Percentiles rank a stretch among this genome's conserved stretches.
These are phyloP conservation scores for Solanum bulbocastanum DNA, from an alignment of 257 asterid genomes.

Conservation along the genomic window DNA sequence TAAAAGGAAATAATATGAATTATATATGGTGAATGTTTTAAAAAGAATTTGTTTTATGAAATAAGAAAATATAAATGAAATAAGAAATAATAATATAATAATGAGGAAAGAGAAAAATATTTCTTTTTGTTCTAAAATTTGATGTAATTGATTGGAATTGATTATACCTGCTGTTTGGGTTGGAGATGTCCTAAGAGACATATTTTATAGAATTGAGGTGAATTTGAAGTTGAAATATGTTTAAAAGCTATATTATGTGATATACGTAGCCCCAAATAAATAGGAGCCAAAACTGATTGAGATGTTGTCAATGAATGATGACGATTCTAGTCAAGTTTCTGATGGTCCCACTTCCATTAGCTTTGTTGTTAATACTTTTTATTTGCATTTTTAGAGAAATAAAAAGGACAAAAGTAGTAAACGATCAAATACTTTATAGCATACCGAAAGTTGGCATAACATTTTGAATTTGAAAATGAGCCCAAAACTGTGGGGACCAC, in stretches of 20 bases:
- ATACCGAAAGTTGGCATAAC: neutral
- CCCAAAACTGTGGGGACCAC: neutral
- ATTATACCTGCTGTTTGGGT: too few relatives aligned
- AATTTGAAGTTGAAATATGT: neutral
- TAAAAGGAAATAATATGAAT: too few relatives aligned
- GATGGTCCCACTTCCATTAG: neutral
- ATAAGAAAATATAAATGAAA: too few relatives aligned
- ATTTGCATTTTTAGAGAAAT: neutral
- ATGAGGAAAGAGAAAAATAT: too few relatives aligned
- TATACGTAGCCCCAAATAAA: neutral
- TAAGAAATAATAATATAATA: too few relatives aligned
- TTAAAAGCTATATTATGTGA: neutral
- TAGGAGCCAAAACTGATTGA: neutral
- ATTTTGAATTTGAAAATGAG: neutral
- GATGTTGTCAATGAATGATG: neutral
- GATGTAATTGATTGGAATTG: too few relatives aligned
- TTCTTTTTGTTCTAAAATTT: too few relatives aligned
- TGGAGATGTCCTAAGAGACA: too few relatives aligned
- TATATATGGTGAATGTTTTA: too few relatives aligned
- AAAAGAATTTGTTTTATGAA: too few relatives aligned
- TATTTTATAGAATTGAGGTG: neutral
- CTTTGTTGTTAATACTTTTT: neutral
- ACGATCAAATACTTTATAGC: slow-evolving; percentile 1
- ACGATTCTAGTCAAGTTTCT: neutral
- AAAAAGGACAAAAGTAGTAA: neutral